Conservation (phyloP, 78 protist genomes). For the Isochrysis galbana region DNA sequence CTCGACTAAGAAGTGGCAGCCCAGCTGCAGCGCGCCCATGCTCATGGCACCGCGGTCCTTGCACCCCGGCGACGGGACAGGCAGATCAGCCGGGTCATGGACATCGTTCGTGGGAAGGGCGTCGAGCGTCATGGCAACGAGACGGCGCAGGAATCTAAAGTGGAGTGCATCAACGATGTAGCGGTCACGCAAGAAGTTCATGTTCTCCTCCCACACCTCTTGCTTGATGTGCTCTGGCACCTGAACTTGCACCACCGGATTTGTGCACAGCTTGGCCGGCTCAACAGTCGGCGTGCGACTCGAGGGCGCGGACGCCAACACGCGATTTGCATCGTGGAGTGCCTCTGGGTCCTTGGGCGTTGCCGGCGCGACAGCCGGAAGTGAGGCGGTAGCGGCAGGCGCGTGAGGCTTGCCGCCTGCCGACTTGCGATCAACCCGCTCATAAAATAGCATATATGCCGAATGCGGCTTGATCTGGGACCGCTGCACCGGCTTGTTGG, state of each 20-base stretch:
- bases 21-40: neutral
- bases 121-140: neutral
- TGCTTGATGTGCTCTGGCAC: conserved; percentile 50
- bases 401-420: neutral
- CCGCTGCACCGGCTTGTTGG: neutral
- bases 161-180: conserved; percentile 66
- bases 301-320: neutral
- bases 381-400: neutral
- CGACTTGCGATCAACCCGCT: conserved; percentile 5
- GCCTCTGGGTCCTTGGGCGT: neutral
- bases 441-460: conserved; percentile 89
- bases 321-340: neutral
- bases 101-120: neutral
- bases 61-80: neutral
- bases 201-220: conserved; percentile 72
- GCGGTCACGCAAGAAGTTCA: conserved; percentile 63
- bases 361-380: neutral
- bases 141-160: conserved; percentile 37
- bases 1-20: conserved; percentile 19
- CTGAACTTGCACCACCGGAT: neutral
- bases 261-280: neutral
- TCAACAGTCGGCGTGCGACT: neutral
- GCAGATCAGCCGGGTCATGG: neutral
- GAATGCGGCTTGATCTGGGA: conserved; percentile 45
- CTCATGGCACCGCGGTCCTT: neutral